Conservation (phyloP, 2,329 filamentous ascomycete species). For the Hymenoscyphus fructigenus region DNA sequence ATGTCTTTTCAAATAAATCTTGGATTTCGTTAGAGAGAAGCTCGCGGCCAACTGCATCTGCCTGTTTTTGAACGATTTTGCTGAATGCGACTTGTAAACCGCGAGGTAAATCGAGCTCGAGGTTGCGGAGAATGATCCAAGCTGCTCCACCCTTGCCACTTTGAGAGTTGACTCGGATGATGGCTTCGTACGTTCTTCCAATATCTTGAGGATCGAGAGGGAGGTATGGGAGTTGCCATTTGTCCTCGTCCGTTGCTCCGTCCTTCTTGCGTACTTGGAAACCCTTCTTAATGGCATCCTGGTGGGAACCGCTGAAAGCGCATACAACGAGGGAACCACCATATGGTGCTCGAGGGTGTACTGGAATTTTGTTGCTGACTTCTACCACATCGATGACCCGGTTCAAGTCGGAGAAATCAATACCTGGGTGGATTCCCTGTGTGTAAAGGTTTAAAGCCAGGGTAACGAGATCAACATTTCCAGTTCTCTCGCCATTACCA, state of each 20-base stretch:
- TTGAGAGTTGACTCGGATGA: slow-evolving; percentile 97
- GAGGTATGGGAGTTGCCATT: slow-evolving; percentile 87
- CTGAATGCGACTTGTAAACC: slow-evolving; percentile 91
- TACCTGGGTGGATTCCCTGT: slow-evolving; percentile 78
- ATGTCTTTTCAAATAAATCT: slow-evolving; percentile 82
- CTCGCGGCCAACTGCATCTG: slow-evolving; percentile 80
- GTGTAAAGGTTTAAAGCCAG: slow-evolving; percentile 93
- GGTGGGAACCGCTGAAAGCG: slow-evolving; percentile 88
- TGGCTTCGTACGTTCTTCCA: slow-evolving; percentile 93
- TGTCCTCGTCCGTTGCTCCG: slow-evolving; percentile 59
- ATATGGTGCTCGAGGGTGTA: slow-evolving; percentile 87
- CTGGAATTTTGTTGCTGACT: slow-evolving; percentile 89
- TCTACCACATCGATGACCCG: slow-evolving; percentile 87
- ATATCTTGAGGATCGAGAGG: slow-evolving; percentile 92
- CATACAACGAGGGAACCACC: slow-evolving; percentile 89
- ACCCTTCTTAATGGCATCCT: slow-evolving; percentile 95
- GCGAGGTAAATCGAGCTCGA: slow-evolving; percentile 89
- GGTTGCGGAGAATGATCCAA: slow-evolving; percentile 87
- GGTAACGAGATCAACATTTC: slow-evolving; percentile 93
- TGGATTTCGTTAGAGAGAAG: slow-evolving; percentile 82
- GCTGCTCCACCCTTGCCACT: slow-evolving; percentile 92
- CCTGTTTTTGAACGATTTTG: slow-evolving; percentile 77
- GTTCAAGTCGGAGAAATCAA: slow-evolving; percentile 91
- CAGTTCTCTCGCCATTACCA: slow-evolving; percentile 92
- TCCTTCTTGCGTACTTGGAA: slow-evolving; percentile 69